Conservation (phyloP, 192 early-diverging fungal genomes). For the Gigaspora rosea region DNA sequence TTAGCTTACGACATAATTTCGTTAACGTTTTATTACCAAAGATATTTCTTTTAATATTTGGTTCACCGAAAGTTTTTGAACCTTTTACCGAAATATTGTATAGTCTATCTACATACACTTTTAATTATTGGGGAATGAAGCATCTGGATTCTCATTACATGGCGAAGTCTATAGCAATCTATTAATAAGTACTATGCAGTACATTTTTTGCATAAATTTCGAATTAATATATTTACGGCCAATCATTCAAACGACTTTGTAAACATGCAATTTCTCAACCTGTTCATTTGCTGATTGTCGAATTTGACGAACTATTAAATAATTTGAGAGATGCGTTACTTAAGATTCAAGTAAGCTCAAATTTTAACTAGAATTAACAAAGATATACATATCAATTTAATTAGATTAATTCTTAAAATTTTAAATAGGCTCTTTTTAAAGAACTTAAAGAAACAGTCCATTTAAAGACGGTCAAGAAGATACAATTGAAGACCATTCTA, state of each 20-base stretch:
- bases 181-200: background rate
- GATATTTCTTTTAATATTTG: background rate
- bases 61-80: background rate
- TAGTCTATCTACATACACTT: constrained; percentile 13
- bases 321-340: background rate
- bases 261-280: background rate
- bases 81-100: background rate
- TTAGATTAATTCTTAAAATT: background rate
- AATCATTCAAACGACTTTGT: constrained; percentile 16
- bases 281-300: background rate
- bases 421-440: background rate
- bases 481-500: background rate
- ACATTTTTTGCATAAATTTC: background rate
- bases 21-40: constrained; percentile 8
- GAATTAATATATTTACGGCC: too few species aligned
- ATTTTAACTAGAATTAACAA: background rate
- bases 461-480: background rate
- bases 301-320: constrained; percentile 20
- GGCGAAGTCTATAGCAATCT: background rate
- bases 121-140: constrained; percentile 25
- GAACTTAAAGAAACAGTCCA: background rate
- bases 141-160: background rate
- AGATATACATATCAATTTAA: background rate
- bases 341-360: constrained; percentile 4
- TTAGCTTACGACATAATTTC: background rate